Percentiles rank a stretch among this genome's conserved stretches.
These are phyloP conservation scores for Lepidium campestre DNA, from an alignment of 441 rosid species.

Conservation along the genomic window DNA sequence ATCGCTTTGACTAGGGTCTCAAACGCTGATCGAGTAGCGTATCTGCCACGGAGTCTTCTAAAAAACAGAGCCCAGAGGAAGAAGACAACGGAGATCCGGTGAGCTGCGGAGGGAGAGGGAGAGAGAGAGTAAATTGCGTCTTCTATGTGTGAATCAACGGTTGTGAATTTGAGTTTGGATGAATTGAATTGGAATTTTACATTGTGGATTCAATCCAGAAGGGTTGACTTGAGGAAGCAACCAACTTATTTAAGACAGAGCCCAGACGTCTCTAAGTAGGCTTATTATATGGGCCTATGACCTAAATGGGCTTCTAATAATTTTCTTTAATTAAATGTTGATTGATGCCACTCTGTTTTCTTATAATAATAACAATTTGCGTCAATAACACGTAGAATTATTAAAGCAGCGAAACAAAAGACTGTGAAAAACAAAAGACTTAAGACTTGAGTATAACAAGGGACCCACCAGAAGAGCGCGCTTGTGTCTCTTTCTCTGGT, in stretches of 20 bases:
- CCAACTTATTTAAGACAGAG: not conserved
- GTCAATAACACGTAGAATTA: too few species aligned
- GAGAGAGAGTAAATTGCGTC: not conserved
- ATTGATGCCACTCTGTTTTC: too few species aligned
- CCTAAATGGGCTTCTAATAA: not conserved
- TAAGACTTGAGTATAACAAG: not conserved
- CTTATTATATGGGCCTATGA: not conserved
- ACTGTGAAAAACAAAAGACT: not conserved
- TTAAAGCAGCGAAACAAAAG: not conserved
- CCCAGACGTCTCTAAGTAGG: not conserved
- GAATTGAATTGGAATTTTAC: not conserved
- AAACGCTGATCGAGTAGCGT: not conserved
- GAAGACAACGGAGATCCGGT: slow-evolving; percentile 21
- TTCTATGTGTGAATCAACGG: slow-evolving; percentile 15
- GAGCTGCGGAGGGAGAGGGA: slow-evolving; percentile 15
- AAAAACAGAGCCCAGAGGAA: not conserved
- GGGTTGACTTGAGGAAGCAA: slow-evolving; percentile 16
- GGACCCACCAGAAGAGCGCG: not conserved
- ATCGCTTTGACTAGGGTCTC: slow-evolving; percentile 8
- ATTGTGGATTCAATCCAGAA: not conserved
- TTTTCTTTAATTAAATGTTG: too few species aligned
- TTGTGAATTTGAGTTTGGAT: not conserved
- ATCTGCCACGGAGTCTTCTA: not conserved
- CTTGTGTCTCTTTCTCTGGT: not conserved
- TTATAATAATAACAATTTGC: too few species aligned